Evolutionary conservation across 1,284 basidiomycete species (phyloP), one percentile per base, ranked within the genome.

Genomic region (Malassezia cuniculi): DNA sequence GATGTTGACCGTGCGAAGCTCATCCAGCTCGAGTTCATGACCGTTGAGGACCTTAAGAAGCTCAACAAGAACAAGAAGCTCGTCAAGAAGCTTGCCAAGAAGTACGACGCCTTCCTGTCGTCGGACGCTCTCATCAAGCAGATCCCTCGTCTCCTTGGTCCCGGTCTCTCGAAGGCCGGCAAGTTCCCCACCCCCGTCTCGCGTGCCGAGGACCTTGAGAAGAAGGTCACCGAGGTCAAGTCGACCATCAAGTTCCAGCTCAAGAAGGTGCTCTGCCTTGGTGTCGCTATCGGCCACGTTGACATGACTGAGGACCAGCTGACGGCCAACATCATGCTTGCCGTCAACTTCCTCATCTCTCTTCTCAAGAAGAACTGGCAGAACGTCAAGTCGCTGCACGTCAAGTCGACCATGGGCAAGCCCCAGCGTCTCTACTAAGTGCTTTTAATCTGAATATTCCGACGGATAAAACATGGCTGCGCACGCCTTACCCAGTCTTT

Each of bases 21-120:
- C 71, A 90, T 93, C 57, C 82, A 86, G 60, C 79, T 93, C 56
- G 87, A 93, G 71, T 90, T 60, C 60, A 95, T 94, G 89, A 90
- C 86, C 57, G 93, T 95, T 63, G 90, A 97, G 68, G 90, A 97
- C 73, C 77, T 97, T 74, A 99, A 97, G 75, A 97, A 97, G 74
- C 78, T 94, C 60, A 94, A 93, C 81, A 93, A 93, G 77, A 97
- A 97, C 80, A 97, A 97, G 78, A 99, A 99, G 76, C 85, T 99
- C 55, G 90, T 99, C 69, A 99, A 99, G 79, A 97, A 70, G 77
- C 84, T 97, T 61, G 90, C 90, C 55, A 94, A 95, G 77, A 95
- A 95, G 73, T 90, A 95, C 75, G 90, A 99, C 67, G 87, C 90
- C 55, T 99, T 99, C 81, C 75, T 99, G 55, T 80, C 93, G 34